Conservation (phyloP, 148 eudicot species). For the Diospyros lotus region DNA sequence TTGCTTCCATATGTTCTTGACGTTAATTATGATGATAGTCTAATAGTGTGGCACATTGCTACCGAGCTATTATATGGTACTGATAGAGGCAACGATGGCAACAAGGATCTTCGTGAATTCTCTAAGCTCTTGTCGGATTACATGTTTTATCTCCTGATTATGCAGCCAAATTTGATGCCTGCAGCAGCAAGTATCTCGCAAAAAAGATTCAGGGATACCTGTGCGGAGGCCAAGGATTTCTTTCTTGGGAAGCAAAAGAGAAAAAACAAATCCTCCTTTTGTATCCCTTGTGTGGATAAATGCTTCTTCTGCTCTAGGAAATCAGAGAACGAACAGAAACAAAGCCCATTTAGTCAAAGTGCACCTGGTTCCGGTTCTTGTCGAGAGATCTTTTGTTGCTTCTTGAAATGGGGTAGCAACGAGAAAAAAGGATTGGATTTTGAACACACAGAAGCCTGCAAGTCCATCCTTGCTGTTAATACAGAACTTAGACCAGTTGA, state of each 20-base stretch:
- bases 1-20: slow-evolving; percentile 18
- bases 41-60: slow-evolving; percentile 51
- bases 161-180: slow-evolving; percentile 29
- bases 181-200: slow-evolving; percentile 33
- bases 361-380: no score
- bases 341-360: no score
- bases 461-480: neutral
- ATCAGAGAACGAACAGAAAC: neutral
- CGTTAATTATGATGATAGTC: slow-evolving; percentile 37
- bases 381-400: neutral
- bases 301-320: neutral
- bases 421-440: neutral
- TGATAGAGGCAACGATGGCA: neutral
- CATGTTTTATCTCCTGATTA: slow-evolving; percentile 30
- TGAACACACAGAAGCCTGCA: neutral
- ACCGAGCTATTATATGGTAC: slow-evolving; percentile 36
- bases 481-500: slow-evolving; percentile 3
- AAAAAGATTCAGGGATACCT: slow-evolving; percentile 35
- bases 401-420: neutral
- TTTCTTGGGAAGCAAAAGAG: slow-evolving; percentile 1
- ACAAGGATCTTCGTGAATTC: neutral
- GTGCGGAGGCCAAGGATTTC: slow-evolving; percentile 34
- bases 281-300: neutral
- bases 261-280: neutral
- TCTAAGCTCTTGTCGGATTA: slow-evolving; percentile 32